phyloP scores from a whole-genome alignment of 1,284 basidiomycete genomes.

The Malassezia obtusa region DNA sequence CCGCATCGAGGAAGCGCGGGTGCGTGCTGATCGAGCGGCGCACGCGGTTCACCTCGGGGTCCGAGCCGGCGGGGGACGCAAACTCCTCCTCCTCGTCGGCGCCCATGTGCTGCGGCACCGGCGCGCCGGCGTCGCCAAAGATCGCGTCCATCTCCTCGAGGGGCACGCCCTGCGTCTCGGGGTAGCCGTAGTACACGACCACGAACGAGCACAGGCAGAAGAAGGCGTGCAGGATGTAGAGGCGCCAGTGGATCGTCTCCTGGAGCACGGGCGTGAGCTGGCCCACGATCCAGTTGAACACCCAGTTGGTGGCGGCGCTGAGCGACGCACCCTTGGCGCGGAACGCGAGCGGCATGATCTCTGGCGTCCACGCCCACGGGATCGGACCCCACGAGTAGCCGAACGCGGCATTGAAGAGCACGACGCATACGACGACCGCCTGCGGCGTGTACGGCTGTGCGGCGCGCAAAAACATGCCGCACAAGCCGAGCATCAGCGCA shows the following conservation, averaged over 20 bases:
- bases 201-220: conserved; percentile 82
- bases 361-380: conserved; percentile 64
- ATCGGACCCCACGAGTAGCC: conserved; percentile 62
- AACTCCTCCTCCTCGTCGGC: conserved; percentile 11
- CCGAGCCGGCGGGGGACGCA: background rate
- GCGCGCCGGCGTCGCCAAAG: conserved; percentile 45
- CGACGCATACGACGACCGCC: conserved; percentile 77
- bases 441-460: conserved; percentile 60
- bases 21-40: conserved; percentile 17
- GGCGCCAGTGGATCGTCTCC: conserved; percentile 77
- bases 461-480: conserved; percentile 86
- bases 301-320: conserved; percentile 67
- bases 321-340: conserved; percentile 20
- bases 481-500: conserved; percentile 64
- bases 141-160: conserved; percentile 54
- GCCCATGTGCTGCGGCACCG: conserved; percentile 37
- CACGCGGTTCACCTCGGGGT: conserved; percentile 7
- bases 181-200: conserved; percentile 55
- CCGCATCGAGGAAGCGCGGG: conserved; percentile 9
- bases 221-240: conserved; percentile 93
- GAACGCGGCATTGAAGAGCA: conserved; percentile 87
- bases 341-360: conserved; percentile 58
- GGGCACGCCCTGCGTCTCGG: conserved; percentile 54
- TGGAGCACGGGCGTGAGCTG: conserved; percentile 80
- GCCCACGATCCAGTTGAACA: conserved; percentile 70